Conservation (phyloP, 1,284 basidiomycete species). For the Limonomyces culmigenus region DNA sequence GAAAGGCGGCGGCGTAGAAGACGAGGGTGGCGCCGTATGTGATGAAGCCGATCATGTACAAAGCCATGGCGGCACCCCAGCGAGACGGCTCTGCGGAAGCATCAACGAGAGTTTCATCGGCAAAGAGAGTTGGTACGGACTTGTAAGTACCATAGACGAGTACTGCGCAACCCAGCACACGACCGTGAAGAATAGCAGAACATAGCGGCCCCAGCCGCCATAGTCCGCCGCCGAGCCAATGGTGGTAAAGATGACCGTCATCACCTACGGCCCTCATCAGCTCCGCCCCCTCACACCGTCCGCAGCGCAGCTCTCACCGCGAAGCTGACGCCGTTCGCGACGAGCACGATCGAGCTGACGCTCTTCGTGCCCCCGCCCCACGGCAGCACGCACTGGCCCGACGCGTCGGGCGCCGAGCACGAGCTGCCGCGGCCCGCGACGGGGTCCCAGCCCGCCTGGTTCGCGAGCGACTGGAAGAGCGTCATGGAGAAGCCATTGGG, state of each 20-base stretch:
- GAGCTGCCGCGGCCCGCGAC: slow-evolving; percentile 46
- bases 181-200: slow-evolving; percentile 53
- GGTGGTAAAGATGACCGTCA: slow-evolving; percentile 68
- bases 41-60: slow-evolving; percentile 74
- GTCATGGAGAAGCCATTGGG: slow-evolving; percentile 37
- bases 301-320: slow-evolving; percentile 25
- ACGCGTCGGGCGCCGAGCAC: slow-evolving; percentile 32
- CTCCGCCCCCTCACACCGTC: slow-evolving; percentile 2
- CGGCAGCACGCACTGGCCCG: slow-evolving; percentile 57
- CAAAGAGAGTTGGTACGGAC: slow-evolving; percentile 18
- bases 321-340: slow-evolving; percentile 64
- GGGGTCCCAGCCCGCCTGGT: slow-evolving; percentile 52
- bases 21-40: slow-evolving; percentile 62
- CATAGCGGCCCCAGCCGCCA: slow-evolving; percentile 62
- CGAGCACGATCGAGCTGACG: slow-evolving; percentile 57
- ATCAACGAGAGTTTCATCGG: slow-evolving; percentile 2
- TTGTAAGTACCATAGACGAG: slow-evolving; percentile 53
- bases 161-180: slow-evolving; percentile 73
- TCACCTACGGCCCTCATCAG: slow-evolving; percentile 24
- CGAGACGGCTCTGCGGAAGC: slow-evolving; percentile 32
- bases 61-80: slow-evolving; percentile 60
- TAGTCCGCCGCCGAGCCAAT: slow-evolving; percentile 74
- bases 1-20: slow-evolving; percentile 74
- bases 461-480: slow-evolving; percentile 57
- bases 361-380: slow-evolving; percentile 54